Evolutionary conservation across 192 early-diverging fungal species (phyloP).

Genomic region (Coemansia sp.): DNA sequence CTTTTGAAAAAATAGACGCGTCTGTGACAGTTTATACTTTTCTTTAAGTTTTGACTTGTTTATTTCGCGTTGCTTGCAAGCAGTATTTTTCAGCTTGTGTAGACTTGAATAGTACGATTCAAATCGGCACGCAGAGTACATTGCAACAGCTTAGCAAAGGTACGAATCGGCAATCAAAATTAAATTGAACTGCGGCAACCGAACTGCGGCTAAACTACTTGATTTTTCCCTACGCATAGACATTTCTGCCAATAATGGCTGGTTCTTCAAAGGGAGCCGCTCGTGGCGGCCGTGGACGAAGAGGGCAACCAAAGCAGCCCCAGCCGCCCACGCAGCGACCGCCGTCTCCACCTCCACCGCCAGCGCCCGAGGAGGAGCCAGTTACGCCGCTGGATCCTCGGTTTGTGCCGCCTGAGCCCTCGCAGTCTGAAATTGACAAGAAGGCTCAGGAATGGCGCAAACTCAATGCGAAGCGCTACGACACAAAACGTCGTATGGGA

Average conservation of each 20-base stretch:
- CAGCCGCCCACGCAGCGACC: slow-evolving; percentile 11
- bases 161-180: not conserved
- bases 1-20: not conserved
- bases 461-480: slow-evolving; percentile 86
- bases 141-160: not conserved
- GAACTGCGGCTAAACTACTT: not conserved
- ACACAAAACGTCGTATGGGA: slow-evolving; percentile 93
- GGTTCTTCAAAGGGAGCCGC: slow-evolving; percentile 6
- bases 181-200: not conserved
- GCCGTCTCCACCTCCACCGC: not conserved
- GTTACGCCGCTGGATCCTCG: slow-evolving; percentile 29
- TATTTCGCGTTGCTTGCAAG: not conserved
- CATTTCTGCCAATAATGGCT: slow-evolving; percentile 1
- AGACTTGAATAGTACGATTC: not conserved
- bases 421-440: slow-evolving; percentile 28
- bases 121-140: not conserved
- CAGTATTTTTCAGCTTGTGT: not conserved
- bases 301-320: not conserved
- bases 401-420: slow-evolving; percentile 30
- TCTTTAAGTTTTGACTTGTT: not conserved
- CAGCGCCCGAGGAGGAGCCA: slow-evolving; percentile 1
- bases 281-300: not conserved
- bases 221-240: not conserved
- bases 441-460: slow-evolving; percentile 92
- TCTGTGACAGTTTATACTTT: not conserved